These are phyloP conservation scores for Euryodendron excelsum DNA, from an alignment of 148 eudicot species.

Conservation along the genomic window DNA sequence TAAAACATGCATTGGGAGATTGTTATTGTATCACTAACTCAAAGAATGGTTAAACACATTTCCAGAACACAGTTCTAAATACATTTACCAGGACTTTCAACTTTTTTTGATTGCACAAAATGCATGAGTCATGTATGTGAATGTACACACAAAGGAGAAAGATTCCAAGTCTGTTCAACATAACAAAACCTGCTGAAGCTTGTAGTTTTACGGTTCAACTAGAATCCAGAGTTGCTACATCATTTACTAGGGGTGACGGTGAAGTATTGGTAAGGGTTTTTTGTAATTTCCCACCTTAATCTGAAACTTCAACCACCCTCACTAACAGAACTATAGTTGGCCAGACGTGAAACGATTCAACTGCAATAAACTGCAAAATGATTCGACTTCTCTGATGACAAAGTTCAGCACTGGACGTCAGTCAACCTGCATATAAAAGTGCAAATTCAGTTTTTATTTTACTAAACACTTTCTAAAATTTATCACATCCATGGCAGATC, in stretches of 20 bases:
- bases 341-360: neutral
- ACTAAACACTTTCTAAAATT: neutral
- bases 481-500: neutral
- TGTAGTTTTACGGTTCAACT: neutral
- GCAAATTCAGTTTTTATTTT: neutral
- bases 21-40: neutral
- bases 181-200: conserved; percentile 16
- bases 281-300: neutral
- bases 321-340: neutral
- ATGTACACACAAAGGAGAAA: neutral
- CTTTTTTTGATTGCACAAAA: neutral
- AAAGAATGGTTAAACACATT: conserved; percentile 7
- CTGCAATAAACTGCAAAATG: neutral
- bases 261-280: no score
- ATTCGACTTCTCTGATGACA: conserved; percentile 10
- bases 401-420: conserved; percentile 3
- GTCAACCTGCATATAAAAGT: conserved; percentile 25
- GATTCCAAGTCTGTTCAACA: conserved; percentile 1
- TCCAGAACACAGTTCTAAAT: conserved; percentile 9
- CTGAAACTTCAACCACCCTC: neutral
- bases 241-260: no score
- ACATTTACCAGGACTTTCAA: neutral
- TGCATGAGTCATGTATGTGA: neutral
- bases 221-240: neutral
- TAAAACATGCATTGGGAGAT: neutral